A percentile compares a stretch with the other conserved stretches of the same genome.
Evolutionary conservation across 805 yeast species (phyloP).

Genomic region (Komagataella populi): DNA sequence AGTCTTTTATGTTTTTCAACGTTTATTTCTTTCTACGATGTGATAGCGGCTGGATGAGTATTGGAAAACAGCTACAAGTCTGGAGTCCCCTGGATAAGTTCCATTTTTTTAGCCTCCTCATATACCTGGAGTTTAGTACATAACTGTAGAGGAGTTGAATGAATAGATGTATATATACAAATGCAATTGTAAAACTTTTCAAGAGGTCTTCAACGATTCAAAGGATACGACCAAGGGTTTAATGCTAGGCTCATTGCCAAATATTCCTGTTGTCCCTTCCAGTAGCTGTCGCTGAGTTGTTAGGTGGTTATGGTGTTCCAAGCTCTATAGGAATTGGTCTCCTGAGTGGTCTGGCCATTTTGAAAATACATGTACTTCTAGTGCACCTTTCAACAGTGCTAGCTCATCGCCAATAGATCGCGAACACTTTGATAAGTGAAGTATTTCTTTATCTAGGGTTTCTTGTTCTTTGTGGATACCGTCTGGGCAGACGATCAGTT

Average conservation of each 20-base stretch:
- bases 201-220: too few relatives aligned
- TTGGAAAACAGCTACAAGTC: too few relatives aligned
- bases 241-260: too few relatives aligned
- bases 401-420: background rate
- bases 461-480: background rate
- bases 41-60: background rate
- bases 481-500: background rate
- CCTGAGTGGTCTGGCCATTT: conserved; percentile 50
- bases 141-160: too few relatives aligned
- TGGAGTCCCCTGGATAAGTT: too few relatives aligned
- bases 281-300: conserved; percentile 46
- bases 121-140: too few relatives aligned
- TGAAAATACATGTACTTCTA: conserved; percentile 30
- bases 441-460: background rate
- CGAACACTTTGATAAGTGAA: background rate
- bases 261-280: conserved; percentile 37
- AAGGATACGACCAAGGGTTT: too few relatives aligned
- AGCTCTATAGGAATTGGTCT: conserved; percentile 55
- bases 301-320: conserved; percentile 66
- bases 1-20: too few relatives aligned
- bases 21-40: background rate
- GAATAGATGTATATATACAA: too few relatives aligned
- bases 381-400: too few relatives aligned
- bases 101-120: too few relatives aligned
- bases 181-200: too few relatives aligned